Percentiles rank a stretch among this genome's conserved stretches.
Conservation (phyloP, 345 rosid species). For the Alliaria petiolata region DNA sequence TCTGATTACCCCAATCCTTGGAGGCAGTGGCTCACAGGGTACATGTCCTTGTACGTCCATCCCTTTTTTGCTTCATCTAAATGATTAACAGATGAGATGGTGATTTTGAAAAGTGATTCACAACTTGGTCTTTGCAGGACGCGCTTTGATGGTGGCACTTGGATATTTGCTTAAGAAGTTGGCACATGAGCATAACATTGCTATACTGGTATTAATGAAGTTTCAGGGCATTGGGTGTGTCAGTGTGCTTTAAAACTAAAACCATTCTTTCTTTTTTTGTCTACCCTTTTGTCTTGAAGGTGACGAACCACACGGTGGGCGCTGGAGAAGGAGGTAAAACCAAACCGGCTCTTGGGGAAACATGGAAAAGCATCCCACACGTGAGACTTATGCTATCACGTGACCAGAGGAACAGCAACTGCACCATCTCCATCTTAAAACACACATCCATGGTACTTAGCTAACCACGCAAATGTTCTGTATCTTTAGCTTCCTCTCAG, state of each 20-base stretch:
- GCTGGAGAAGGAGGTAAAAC: slow-evolving; percentile 60
- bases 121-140: slow-evolving; percentile 43
- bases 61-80: background rate
- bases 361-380: slow-evolving; percentile 84
- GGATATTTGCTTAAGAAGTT: slow-evolving; percentile 76
- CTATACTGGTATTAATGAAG: slow-evolving; percentile 45
- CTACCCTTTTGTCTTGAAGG: slow-evolving; percentile 37
- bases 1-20: slow-evolving; percentile 69
- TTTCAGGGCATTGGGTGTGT: background rate
- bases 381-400: slow-evolving; percentile 60
- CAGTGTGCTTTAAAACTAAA: slow-evolving; percentile 4
- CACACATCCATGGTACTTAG: slow-evolving; percentile 58
- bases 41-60: slow-evolving; percentile 29
- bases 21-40: slow-evolving; percentile 69
- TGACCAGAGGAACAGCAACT: slow-evolving; percentile 34
- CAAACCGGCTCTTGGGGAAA: slow-evolving; percentile 90
- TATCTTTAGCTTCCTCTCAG: slow-evolving; percentile 6
- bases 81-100: background rate
- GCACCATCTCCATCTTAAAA: slow-evolving; percentile 49
- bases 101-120: background rate
- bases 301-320: slow-evolving; percentile 78
- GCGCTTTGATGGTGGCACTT: slow-evolving; percentile 67
- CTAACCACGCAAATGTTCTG: background rate
- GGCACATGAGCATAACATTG: slow-evolving; percentile 66
- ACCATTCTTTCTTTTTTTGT: background rate